Evolutionary conservation across 768 basidiomycete species (phyloP).

Genomic region (Boletus bicolor): DNA sequence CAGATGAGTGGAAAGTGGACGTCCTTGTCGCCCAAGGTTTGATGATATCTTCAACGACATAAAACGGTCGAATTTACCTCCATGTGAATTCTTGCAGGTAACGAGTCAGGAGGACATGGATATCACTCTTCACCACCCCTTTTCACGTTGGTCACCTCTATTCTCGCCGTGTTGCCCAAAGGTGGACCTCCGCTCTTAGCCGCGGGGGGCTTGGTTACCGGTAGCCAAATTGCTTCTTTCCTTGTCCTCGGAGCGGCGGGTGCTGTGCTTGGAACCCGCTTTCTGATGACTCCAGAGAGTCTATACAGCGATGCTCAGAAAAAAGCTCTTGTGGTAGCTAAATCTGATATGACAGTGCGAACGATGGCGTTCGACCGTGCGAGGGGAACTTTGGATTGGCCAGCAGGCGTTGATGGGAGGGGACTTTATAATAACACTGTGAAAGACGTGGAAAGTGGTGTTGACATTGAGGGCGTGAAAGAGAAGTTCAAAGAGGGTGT

Average conservation of each 20-base stretch:
- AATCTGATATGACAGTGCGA: constrained; percentile 46
- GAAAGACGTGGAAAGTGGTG: constrained; percentile 51
- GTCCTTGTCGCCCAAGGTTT: constrained; percentile 77
- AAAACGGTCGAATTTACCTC: neutral
- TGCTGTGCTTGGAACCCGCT: constrained; percentile 71
- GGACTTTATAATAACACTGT: constrained; percentile 49
- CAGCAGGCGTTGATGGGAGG: constrained; percentile 56
- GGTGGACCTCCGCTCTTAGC: constrained; percentile 57
- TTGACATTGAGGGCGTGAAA: constrained; percentile 41
- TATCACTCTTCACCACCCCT: constrained; percentile 53
- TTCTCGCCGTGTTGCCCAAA: constrained; percentile 43
- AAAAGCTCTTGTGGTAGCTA: constrained; percentile 47
- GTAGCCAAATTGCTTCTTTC: constrained; percentile 60
- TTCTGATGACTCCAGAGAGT: constrained; percentile 65
- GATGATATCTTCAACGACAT: neutral
- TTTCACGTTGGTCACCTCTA: constrained; percentile 53
- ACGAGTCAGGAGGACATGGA: constrained; percentile 81
- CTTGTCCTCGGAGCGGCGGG: constrained; percentile 69
- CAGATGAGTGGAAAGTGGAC: constrained; percentile 68
- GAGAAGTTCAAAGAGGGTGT: constrained; percentile 45
- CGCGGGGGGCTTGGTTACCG: constrained; percentile 70
- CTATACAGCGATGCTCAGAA: constrained; percentile 55
- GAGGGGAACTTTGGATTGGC: constrained; percentile 57
- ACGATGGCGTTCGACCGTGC: constrained; percentile 63
- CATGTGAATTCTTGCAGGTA: constrained; percentile 42